Percentiles rank a stretch among this genome's conserved stretches.
These are phyloP conservation scores for Paramyrothecium sp. DNA, from an alignment of 2,329 filamentous ascomycete genomes.

Conservation along the genomic window DNA sequence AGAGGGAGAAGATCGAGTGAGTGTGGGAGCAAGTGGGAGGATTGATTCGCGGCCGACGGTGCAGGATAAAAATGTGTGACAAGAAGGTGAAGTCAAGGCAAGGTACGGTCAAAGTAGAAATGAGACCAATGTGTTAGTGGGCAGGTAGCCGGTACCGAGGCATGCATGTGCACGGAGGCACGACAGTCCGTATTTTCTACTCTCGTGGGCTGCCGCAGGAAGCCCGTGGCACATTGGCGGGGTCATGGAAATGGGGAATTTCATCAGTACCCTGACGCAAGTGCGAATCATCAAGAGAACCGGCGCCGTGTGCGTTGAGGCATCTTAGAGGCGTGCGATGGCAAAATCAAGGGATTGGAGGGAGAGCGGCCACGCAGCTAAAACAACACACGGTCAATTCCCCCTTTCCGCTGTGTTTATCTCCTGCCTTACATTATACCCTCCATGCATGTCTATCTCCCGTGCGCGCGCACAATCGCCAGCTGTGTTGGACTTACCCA, in stretches of 20 bases:
- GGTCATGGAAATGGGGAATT: background rate
- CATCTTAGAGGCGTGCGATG: background rate
- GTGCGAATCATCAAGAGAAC: background rate
- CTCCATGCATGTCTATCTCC: background rate
- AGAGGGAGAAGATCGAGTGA: background rate
- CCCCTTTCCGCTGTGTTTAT: background rate
- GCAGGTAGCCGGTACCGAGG: background rate
- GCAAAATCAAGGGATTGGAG: background rate
- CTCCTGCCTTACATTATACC: background rate
- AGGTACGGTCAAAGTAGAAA: too few relatives aligned
- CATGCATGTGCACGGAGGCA: background rate
- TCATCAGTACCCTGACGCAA: background rate
- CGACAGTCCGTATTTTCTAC: background rate
- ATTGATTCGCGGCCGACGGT: slow-evolving; percentile 23
- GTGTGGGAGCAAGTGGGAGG: slow-evolving; percentile 21
- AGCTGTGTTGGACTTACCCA: background rate
- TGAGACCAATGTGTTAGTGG: background rate
- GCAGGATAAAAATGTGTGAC: slow-evolving; percentile 1
- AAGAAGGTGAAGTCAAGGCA: background rate
- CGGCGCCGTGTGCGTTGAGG: too few relatives aligned
- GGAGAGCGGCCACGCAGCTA: background rate
- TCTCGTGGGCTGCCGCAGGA: background rate
- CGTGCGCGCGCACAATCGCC: background rate
- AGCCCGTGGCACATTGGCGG: background rate
- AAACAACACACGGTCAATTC: background rate